Evolutionary conservation across 805 yeast species (phyloP).

Genomic region (Yarrowia sp.): DNA sequence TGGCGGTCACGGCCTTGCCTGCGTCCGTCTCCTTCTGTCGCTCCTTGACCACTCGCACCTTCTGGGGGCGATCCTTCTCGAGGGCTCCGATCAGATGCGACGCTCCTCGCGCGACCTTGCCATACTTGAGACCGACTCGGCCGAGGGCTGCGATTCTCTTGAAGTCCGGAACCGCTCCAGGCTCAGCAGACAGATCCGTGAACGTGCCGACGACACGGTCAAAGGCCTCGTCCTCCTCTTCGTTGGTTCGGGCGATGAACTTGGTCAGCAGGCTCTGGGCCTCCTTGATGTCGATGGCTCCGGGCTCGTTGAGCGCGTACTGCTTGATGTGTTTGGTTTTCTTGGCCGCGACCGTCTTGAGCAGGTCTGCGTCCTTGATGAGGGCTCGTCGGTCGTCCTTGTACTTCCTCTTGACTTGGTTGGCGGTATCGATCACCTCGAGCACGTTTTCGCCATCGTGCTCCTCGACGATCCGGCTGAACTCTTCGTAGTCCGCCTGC

Average conservation of each 20-base stretch:
- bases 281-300: background rate
- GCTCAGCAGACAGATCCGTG: background rate
- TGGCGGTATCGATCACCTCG: background rate
- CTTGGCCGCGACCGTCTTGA: background rate
- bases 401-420: background rate
- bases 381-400: conserved; percentile 14
- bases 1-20: background rate
- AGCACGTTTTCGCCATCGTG: background rate
- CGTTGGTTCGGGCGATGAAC: background rate
- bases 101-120: conserved; percentile 2
- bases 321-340: conserved; percentile 8
- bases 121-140: background rate
- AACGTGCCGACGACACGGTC: background rate
- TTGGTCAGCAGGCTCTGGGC: background rate
- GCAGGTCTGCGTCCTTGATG: conserved; percentile 6
- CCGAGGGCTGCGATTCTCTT: background rate
- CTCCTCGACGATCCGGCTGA: background rate
- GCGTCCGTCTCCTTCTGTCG: background rate
- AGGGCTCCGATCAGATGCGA: conserved; percentile 10
- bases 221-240: background rate
- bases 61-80: conserved; percentile 1
- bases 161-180: background rate
- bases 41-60: background rate
- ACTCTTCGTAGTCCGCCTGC: background rate
- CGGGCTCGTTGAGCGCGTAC: conserved; percentile 6